Percentiles rank a stretch among this genome's conserved stretches.
Evolutionary conservation across 2,329 filamentous ascomycete genomes (phyloP).

Genomic region (Fusarium incarnatum): DNA sequence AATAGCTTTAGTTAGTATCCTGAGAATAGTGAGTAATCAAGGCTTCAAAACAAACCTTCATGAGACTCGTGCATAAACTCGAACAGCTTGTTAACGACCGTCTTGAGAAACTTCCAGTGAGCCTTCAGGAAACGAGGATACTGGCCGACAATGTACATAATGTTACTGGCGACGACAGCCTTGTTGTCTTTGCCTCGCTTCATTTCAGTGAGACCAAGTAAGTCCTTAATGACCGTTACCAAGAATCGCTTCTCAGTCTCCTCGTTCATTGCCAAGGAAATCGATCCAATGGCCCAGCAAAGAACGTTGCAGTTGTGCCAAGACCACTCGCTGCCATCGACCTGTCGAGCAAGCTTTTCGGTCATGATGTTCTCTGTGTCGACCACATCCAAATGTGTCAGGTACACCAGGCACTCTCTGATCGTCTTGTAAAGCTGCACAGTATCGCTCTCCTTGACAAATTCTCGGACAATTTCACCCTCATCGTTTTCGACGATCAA

Average conservation of each 20-base stretch:
- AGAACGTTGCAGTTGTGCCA: constrained; percentile 99
- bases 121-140: constrained; percentile 98
- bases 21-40: neutral
- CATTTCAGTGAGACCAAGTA: constrained; percentile 97
- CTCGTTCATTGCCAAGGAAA: constrained; percentile 98
- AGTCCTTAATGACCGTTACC: constrained; percentile 98
- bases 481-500: constrained; percentile 99
- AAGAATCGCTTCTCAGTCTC: constrained; percentile 99
- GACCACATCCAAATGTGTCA: constrained; percentile 96
- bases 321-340: constrained; percentile 96
- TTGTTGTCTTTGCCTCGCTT: constrained; percentile 99
- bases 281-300: constrained; percentile 99
- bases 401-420: constrained; percentile 93
- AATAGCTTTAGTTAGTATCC: constrained; percentile 42
- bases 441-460: constrained; percentile 98
- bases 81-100: constrained; percentile 98
- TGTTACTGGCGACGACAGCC: constrained; percentile 97
- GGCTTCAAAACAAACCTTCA: constrained; percentile 71
- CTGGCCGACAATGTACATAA: constrained; percentile 99
- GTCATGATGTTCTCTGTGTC: constrained; percentile 99
- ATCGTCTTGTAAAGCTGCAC: constrained; percentile 99
- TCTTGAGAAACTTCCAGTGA: constrained; percentile 99
- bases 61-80: constrained; percentile 99
- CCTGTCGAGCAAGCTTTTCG: constrained; percentile 94
- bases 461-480: constrained; percentile 97